These are phyloP conservation scores for Metschnikowia anglica DNA, from an alignment of 805 yeast genomes.

Conservation along the genomic window DNA sequence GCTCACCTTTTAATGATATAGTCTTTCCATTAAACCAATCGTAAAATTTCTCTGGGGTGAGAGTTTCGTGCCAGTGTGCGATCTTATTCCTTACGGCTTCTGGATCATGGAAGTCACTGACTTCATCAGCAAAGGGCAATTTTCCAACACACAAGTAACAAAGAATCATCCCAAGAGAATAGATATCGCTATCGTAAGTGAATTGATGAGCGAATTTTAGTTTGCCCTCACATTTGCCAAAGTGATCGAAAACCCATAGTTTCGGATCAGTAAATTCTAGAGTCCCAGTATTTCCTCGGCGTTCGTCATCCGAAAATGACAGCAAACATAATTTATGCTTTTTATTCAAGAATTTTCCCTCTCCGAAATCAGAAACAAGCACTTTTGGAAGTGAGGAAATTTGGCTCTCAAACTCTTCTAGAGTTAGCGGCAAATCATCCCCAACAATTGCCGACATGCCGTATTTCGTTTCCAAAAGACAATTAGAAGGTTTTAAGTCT, in stretches of 20 bases:
- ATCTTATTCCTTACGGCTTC: slow-evolving; percentile 28
- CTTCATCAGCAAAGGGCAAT: slow-evolving; percentile 51
- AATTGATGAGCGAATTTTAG: slow-evolving; percentile 52
- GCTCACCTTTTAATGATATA: neutral
- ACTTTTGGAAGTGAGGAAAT: slow-evolving; percentile 55
- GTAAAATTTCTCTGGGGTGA: slow-evolving; percentile 23
- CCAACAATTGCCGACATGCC: slow-evolving; percentile 1
- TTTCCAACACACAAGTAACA: slow-evolving; percentile 69
- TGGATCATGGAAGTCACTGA: slow-evolving; percentile 26
- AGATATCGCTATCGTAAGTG: slow-evolving; percentile 72
- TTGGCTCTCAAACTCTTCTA: slow-evolving; percentile 18
- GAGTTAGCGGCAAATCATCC: neutral
- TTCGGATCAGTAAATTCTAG: slow-evolving; percentile 89
- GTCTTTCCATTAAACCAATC: slow-evolving; percentile 27
- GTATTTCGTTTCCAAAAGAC: slow-evolving; percentile 53
- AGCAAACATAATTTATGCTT: slow-evolving; percentile 4
- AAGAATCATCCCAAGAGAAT: slow-evolving; percentile 80
- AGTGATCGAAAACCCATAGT: slow-evolving; percentile 42
- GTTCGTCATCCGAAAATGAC: slow-evolving; percentile 36
- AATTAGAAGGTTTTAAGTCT: slow-evolving; percentile 87
- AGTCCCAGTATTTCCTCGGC: slow-evolving; percentile 87
- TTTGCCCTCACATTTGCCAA: slow-evolving; percentile 25
- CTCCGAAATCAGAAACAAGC: slow-evolving; percentile 87
- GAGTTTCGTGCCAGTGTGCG: slow-evolving; percentile 30
- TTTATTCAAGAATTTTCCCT: slow-evolving; percentile 72